Base-by-base conservation (phyloP, 2,329 filamentous ascomycete species). In the Cadophora sp. region DNA sequence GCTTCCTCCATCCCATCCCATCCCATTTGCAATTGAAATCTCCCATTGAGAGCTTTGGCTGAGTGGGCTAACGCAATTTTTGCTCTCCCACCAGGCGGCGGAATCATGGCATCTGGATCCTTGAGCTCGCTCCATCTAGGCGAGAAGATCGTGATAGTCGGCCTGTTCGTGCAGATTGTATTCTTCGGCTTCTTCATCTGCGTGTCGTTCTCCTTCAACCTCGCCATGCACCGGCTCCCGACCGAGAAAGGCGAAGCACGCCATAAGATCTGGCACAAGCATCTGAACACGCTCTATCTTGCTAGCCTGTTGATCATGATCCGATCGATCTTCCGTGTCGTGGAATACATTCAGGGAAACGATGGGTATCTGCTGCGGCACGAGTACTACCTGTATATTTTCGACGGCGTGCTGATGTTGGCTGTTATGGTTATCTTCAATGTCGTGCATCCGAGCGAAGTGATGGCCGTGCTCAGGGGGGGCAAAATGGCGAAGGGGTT, bases 101-200 rank as follows among this genome's bases (percentile, higher is more conserved):
- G 69, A 27, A 65, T 76, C 19, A 62, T 72, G 37, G 43, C 74
- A 1, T 29, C 51, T 9, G 56, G 62, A 3, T 64, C n/a, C 1
- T n/a, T 46, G 80, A 79, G n/a, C 80, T 77, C 22, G 53, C 12
- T 65, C 11, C 43, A 74, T 3, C 68, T 70, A 0, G 82, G 81
- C 14, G 75, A 81, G 61, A 77, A 79, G 5, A 76, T 86, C 55
- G 80, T 86, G 14, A 76, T 85, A 22, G 79, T 73, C 6, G 85
- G 85, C 12, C 77, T 87, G 2, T 74, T 82, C 9, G 71, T 86
- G 4, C 85, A 87, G 69, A 79, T 87, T 4, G 16, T 83, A 8
- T 82, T 85, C 71, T 87, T 87, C 69, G 78, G 79, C 9, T 37
- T 8, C 34, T 37, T 37, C 34, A 37, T 37, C 14, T 8, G 9